These are phyloP conservation scores for Podospora anserina DNA, from an alignment of 495 filamentous ascomycete genomes.

Conservation along the genomic window DNA sequence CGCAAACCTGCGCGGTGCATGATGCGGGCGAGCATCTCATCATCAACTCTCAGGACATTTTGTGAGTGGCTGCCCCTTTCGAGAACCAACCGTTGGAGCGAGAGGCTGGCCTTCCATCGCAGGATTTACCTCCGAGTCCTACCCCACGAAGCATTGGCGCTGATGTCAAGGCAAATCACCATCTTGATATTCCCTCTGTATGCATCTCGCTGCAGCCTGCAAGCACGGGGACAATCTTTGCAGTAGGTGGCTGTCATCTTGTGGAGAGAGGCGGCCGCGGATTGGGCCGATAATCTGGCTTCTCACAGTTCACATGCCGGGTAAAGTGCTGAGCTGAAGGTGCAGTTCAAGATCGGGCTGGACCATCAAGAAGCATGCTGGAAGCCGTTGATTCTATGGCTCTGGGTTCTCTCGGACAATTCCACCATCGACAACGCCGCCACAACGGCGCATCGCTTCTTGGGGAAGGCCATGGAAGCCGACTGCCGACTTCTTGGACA, in stretches of 20 bases:
- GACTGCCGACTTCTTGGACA: background rate
- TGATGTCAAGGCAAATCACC: background rate
- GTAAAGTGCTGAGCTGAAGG: background rate
- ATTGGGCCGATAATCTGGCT: slow-evolving; percentile 12
- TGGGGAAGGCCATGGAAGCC: background rate
- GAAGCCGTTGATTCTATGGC: slow-evolving; percentile 4
- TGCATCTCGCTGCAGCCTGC: slow-evolving; percentile 1
- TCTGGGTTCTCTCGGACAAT: background rate
- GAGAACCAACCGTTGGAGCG: background rate
- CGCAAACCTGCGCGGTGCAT: slow-evolving; percentile 5
- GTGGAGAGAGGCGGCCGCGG: slow-evolving; percentile 15
- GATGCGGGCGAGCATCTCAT: background rate
- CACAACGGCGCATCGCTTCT: slow-evolving; percentile 8
- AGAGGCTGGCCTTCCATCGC: background rate
- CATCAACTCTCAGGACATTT: background rate
- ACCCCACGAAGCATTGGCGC: background rate
- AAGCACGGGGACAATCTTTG: slow-evolving; percentile 7
- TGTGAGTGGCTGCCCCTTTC: background rate
- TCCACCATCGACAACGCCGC: slow-evolving; percentile 2
- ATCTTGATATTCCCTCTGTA: background rate
- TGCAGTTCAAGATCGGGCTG: background rate
- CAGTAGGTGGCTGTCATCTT: slow-evolving; percentile 4
- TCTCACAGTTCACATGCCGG: slow-evolving; percentile 4
- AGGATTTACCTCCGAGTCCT: background rate
- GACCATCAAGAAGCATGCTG: background rate